These are phyloP conservation scores for Dichotomocladium elegans DNA, from an alignment of 371 early-diverging fungal genomes.

Conservation along the genomic window DNA sequence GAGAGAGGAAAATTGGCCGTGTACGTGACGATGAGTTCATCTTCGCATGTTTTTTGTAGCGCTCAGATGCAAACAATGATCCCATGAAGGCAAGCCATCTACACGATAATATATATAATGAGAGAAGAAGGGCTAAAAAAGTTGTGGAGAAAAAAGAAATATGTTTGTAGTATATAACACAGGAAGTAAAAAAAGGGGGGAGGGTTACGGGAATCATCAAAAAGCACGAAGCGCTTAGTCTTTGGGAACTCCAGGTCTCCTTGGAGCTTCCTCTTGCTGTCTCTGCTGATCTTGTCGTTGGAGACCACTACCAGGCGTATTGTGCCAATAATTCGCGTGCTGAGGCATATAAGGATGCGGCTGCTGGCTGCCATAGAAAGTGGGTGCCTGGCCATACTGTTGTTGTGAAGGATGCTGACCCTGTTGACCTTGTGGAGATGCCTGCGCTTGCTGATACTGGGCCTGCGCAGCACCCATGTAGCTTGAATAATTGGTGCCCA, in stretches of 20 bases:
- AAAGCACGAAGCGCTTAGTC: conserved; percentile 3
- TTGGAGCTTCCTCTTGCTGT: conserved; percentile 20
- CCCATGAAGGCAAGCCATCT: too few relatives aligned
- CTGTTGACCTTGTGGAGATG: conserved; percentile 5
- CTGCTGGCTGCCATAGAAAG: conserved; percentile 33
- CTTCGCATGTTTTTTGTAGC: too few relatives aligned
- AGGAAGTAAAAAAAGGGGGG: background rate
- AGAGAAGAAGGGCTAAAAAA: background rate
- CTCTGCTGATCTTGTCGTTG: conserved; percentile 18
- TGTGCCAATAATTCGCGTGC: conserved; percentile 32
- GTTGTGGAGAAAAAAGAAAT: background rate
- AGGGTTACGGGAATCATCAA: background rate
- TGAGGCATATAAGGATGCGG: conserved; percentile 33
- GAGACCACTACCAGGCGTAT: conserved; percentile 3
- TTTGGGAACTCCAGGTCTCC: conserved; percentile 6
- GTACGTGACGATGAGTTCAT: too few relatives aligned
- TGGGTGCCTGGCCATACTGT: conserved; percentile 28
- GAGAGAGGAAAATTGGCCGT: too few relatives aligned
- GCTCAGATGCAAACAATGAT: too few relatives aligned
- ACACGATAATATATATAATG: too few relatives aligned
- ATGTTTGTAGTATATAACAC: too few relatives aligned
- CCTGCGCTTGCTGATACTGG: conserved; percentile 4
- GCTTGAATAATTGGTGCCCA: background rate
- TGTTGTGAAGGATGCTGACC: conserved; percentile 21
- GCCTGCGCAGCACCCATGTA: conserved; percentile 1